These are phyloP conservation scores for Prunus dulcis DNA, from an alignment of 306 rosid genomes.

Conservation along the genomic window DNA sequence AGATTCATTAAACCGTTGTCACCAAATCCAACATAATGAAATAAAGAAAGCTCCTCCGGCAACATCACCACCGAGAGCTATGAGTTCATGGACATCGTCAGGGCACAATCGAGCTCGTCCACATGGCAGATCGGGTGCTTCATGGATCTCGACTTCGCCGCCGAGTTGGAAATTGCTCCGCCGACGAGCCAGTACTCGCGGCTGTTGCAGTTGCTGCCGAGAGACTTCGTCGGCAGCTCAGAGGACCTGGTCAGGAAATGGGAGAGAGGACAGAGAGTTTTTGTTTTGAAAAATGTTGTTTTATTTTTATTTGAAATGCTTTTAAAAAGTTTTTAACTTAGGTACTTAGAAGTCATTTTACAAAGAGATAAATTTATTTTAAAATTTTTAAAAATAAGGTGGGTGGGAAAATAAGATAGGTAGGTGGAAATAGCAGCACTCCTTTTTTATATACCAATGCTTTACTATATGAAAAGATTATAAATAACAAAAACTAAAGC, in stretches of 20 bases:
- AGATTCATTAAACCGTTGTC: too few species aligned
- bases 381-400: too few species aligned
- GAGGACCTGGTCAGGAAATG: constrained; percentile 33
- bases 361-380: too few species aligned
- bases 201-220: constrained; percentile 39
- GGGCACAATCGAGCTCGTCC: constrained; percentile 10
- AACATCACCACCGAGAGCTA: constrained; percentile 49
- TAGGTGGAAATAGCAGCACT: too few species aligned
- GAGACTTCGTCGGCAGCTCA: constrained; percentile 41
- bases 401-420: too few species aligned
- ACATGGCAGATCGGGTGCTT: constrained; percentile 43
- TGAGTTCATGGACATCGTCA: constrained; percentile 64
- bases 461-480: not conserved
- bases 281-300: too few species aligned
- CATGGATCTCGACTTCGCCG: constrained; percentile 52
- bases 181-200: constrained; percentile 45
- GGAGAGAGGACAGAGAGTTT: too few species aligned
- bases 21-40: too few species aligned
- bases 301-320: too few species aligned
- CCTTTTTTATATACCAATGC: not conserved
- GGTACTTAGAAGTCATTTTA: too few species aligned
- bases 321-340: too few species aligned
- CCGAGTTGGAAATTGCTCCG: constrained; percentile 59
- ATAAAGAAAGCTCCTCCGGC: constrained; percentile 33
- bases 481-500: too few species aligned